These are phyloP conservation scores for Tardiomyces depauwii DNA, from an alignment of 1,139 yeast genomes.

Conservation along the genomic window DNA sequence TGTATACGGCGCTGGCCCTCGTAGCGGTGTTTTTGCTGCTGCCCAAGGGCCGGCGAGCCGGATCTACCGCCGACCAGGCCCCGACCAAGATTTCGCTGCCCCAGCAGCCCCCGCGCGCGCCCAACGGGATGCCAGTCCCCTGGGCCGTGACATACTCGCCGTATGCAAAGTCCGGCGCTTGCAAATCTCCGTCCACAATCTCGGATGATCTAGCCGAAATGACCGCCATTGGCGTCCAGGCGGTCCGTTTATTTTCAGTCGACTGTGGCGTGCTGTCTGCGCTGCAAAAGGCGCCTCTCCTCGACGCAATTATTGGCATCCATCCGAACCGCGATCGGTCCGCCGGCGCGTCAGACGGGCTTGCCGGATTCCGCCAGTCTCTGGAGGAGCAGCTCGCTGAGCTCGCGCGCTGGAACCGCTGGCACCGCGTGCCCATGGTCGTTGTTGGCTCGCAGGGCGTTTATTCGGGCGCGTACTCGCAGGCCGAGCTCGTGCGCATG, in stretches of 20 bases:
- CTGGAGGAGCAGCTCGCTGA: slow-evolving; percentile 20
- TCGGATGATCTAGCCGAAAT: slow-evolving; percentile 46
- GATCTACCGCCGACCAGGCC: not conserved
- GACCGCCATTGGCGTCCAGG: slow-evolving; percentile 34
- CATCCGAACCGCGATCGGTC: slow-evolving; percentile 54
- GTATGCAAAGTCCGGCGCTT: slow-evolving; percentile 52
- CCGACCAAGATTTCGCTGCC: not conserved
- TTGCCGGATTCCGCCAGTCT: slow-evolving; percentile 11
- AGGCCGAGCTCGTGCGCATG: slow-evolving; percentile 43
- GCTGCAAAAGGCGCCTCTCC: slow-evolving; percentile 3
- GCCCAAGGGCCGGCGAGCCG: not conserved
- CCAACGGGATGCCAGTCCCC: slow-evolving; percentile 23
- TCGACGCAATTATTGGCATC: slow-evolving; percentile 46
- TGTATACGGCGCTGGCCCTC: not conserved
- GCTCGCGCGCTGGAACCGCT: slow-evolving; percentile 12
- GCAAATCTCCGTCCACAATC: slow-evolving; percentile 55
- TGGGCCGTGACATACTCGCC: slow-evolving; percentile 81
- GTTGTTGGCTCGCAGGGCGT: slow-evolving; percentile 77
- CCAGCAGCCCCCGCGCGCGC: not conserved
- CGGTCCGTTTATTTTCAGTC: slow-evolving; percentile 69
- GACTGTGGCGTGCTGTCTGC: slow-evolving; percentile 68
- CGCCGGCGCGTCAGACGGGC: slow-evolving; percentile 56
- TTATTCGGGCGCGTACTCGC: slow-evolving; percentile 54
- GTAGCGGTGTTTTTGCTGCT: not conserved
- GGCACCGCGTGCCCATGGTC: slow-evolving; percentile 18